Evolutionary conservation across 176 grass and related monocot genomes (phyloP).

Genomic region (Hyparrhenia diplandra): DNA sequence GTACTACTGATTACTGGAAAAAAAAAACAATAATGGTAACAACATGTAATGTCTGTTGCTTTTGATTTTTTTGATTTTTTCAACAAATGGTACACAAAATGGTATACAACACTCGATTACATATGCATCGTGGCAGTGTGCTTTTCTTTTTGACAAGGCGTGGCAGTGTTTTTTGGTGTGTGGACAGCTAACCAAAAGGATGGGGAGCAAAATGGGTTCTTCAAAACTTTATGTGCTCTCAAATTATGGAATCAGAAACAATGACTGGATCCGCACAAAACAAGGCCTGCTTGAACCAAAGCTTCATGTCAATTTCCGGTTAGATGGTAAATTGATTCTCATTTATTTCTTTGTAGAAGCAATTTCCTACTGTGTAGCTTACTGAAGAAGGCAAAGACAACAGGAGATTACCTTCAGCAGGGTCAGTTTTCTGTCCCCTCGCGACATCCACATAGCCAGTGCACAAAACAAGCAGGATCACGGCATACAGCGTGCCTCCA

Average conservation of each 20-base stretch:
- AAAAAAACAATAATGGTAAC: too few species aligned
- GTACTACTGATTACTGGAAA: background rate
- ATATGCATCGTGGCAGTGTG: background rate
- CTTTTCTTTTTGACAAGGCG: too few species aligned
- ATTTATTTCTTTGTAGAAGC: background rate
- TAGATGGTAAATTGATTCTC: background rate
- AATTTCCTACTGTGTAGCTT: background rate
- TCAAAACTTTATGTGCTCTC: background rate
- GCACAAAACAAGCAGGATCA: slow-evolving; percentile 45
- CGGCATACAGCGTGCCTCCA: slow-evolving; percentile 16
- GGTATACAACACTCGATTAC: background rate
- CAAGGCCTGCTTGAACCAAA: background rate
- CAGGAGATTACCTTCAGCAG: slow-evolving; percentile 65
- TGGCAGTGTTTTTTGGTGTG: too few species aligned
- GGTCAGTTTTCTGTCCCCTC: slow-evolving; percentile 54
- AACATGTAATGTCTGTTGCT: too few species aligned
- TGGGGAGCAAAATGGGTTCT: background rate
- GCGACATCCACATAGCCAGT: slow-evolving; percentile 24
- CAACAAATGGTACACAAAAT: background rate
- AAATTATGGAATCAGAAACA: background rate
- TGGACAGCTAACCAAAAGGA: background rate
- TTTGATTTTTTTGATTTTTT: too few species aligned
- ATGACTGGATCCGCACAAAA: background rate
- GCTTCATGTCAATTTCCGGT: background rate
- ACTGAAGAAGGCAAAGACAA: background rate